Percentiles rank a stretch among this genome's conserved stretches.
Conservation (phyloP, 805 yeast species). For the Candida coquimbonensis region DNA sequence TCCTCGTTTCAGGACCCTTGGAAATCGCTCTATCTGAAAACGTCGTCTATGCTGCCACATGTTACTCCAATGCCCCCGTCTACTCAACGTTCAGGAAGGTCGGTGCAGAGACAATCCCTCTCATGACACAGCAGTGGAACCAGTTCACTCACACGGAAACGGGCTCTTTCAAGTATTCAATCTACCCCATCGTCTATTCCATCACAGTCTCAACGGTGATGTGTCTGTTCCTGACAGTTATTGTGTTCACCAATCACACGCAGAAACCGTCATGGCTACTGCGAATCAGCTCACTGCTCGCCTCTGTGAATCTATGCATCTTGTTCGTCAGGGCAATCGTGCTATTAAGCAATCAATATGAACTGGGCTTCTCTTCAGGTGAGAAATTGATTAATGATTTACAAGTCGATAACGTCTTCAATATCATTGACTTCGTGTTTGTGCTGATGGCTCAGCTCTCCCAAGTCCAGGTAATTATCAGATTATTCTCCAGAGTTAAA, state of each 20-base stretch:
- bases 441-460: conserved; percentile 53
- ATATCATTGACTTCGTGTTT: conserved; percentile 50
- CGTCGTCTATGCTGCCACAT: conserved; percentile 25
- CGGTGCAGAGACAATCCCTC: conserved; percentile 32
- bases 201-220: conserved; percentile 60
- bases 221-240: conserved; percentile 53
- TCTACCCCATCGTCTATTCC: conserved; percentile 57
- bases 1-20: conserved; percentile 20
- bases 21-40: conserved; percentile 11
- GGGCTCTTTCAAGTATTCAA: conserved; percentile 46
- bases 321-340: conserved; percentile 42
- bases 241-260: conserved; percentile 59
- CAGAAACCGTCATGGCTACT: conserved; percentile 51
- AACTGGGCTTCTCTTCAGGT: conserved; percentile 31
- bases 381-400: conserved; percentile 37
- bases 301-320: conserved; percentile 48
- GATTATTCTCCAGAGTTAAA: conserved; percentile 57
- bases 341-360: conserved; percentile 41
- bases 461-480: conserved; percentile 66
- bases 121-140: conserved; percentile 43
- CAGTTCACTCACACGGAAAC: conserved; percentile 29
- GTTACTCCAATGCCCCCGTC: conserved; percentile 28
- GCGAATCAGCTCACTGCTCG: conserved; percentile 41
- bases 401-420: conserved; percentile 38
- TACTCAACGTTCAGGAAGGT: conserved; percentile 27